Evolutionary conservation across 306 rosid species (phyloP).

Genomic region (Mimosa pudica): DNA sequence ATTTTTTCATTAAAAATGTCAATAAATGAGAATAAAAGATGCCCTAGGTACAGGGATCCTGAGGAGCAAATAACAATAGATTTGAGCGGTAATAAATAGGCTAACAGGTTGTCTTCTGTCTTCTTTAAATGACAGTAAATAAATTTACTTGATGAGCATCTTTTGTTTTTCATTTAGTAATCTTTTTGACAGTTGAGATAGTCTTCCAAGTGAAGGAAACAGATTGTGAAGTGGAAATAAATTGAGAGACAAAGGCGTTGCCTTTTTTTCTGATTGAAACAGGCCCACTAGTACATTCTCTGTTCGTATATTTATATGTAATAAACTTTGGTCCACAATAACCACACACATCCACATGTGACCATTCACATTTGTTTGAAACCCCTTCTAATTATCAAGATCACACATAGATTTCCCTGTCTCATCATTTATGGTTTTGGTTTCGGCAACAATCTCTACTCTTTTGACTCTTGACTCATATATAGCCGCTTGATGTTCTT

Average conservation of each 20-base stretch:
- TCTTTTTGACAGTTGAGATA: not conserved
- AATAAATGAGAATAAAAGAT: not conserved
- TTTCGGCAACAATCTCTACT: not conserved
- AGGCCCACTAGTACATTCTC: not conserved
- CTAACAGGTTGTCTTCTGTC: not conserved
- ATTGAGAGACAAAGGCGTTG: not conserved
- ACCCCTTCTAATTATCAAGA: not conserved
- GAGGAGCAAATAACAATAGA: not conserved
- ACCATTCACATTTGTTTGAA: not conserved
- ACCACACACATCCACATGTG: not conserved
- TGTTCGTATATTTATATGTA: not conserved
- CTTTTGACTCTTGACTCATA: not conserved
- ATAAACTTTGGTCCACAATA: not conserved
- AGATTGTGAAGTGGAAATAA: not conserved
- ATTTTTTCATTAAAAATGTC: not conserved
- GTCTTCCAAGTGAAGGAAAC: not conserved
- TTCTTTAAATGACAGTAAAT: not conserved
- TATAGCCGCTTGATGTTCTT: not conserved
- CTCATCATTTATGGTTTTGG: not conserved
- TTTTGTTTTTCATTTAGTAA: not conserved
- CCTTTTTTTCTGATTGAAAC: not conserved
- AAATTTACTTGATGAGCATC: not conserved
- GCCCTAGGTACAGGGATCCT: not conserved
- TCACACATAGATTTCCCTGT: not conserved
- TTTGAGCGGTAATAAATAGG: not conserved